Evolutionary conservation across 768 basidiomycete genomes (phyloP), one percentile per base, ranked within the genome.

Genomic region (Boletus reticuloceps): DNA sequence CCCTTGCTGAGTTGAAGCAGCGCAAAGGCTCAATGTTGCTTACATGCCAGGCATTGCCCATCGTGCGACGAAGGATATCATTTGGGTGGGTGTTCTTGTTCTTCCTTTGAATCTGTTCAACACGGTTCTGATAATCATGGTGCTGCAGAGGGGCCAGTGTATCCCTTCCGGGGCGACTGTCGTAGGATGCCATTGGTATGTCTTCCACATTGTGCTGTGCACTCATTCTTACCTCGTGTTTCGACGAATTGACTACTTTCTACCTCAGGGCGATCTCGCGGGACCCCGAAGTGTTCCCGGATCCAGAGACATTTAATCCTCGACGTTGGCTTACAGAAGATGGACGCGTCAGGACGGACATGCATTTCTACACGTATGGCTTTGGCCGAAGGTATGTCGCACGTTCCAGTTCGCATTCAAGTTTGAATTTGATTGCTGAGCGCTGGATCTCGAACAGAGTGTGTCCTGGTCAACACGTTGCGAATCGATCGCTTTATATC

Each of bases 31-130:
- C 25, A 54, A 17, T 16, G 2, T 37, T 19, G 6, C 34, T 20
- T 44, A 14, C 20, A 20, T 54, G 2, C 22, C 17, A 63, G 84
- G 84, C 0, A 82, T 85, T 47, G 72, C 82, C 0, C 86, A 88
- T 56, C 77, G 78, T 49, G 79, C 85, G 0, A 86, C 79, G 2
- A 80, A 78, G 50, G 85, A 87, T 54, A 77, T 88, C 40, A 64
- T 81, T 19, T 86, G 82, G 80, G 82, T 82, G 41, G 11, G 49
- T 5, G 14, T n/a, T 17, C n/a, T 50, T 16, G n/a, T 45, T 27
- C 17, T 10, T 47, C 11, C 13, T 25, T 11, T 27, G 9, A 22
- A 17, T 16, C 22, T 27, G 12, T 8, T 4, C 14, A 14, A 2
- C 16, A 8, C 9, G 27, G 27, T 31, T 29, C 12, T 31, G 29